Percentiles rank a stretch among this genome's conserved stretches.
These are phyloP conservation scores for Millerago galiae DNA, from an alignment of 805 yeast genomes.

Conservation along the genomic window DNA sequence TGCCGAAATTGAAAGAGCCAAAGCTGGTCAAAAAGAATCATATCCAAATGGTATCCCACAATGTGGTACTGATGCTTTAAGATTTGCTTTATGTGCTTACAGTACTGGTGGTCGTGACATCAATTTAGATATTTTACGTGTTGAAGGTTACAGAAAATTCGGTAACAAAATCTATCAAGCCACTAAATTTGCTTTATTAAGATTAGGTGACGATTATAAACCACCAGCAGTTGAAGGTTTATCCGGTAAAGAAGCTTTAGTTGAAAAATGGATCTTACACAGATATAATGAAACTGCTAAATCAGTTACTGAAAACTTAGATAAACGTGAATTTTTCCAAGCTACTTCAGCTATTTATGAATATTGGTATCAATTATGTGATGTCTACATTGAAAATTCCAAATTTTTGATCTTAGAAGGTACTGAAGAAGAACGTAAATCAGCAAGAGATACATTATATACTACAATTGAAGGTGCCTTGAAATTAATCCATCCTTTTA, in stretches of 20 bases:
- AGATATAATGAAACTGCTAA: conserved; percentile 68
- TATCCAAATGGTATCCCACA: conserved; percentile 98
- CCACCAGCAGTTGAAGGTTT: conserved; percentile 65
- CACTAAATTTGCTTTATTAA: conserved; percentile 90
- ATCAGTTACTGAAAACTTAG: conserved; percentile 58
- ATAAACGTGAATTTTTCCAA: conserved; percentile 81
- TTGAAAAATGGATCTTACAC: conserved; percentile 95
- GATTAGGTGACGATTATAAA: conserved; percentile 79
- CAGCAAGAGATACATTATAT: conserved; percentile 92
- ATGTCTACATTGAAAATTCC: conserved; percentile 96
- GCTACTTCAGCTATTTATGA: conserved; percentile 83
- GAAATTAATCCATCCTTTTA: conserved; percentile 91
- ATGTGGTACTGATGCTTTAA: conserved; percentile 98
- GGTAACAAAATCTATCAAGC: conserved; percentile 99
- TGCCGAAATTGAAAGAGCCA: conserved; percentile 80
- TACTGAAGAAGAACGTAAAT: conserved; percentile 70
- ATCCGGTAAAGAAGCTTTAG: conserved; percentile 81
- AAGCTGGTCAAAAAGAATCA: conserved; percentile 77
- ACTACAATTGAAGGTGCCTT: conserved; percentile 89
- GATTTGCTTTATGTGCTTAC: conserved; percentile 97
- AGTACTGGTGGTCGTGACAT: conserved; percentile 98
- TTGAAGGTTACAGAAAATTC: conserved; percentile 98
- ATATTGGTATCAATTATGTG: conserved; percentile 96
- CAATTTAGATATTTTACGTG: conserved; percentile 91
- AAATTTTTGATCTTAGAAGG: conserved; percentile 91